phyloP scores from a whole-genome alignment of 768 basidiomycete genomes.

The Termitomyces sp. region DNA sequence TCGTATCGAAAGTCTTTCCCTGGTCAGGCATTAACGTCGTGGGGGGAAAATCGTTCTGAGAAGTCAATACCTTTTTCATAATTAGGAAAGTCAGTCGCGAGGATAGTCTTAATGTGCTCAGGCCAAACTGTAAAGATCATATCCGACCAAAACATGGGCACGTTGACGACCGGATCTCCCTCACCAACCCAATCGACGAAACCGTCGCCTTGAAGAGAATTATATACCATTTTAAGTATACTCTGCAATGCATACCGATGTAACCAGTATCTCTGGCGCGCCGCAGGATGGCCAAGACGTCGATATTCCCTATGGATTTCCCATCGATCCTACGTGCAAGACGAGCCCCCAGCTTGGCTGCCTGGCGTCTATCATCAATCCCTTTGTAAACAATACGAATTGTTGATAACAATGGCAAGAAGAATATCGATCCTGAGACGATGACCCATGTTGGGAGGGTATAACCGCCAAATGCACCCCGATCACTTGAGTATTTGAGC shows the following conservation, averaged over 20 bases:
- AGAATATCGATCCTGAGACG: slow-evolving; percentile 25
- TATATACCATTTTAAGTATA: background rate
- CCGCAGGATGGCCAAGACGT: slow-evolving; percentile 35
- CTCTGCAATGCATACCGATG: slow-evolving; percentile 35
- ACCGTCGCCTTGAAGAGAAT: slow-evolving; percentile 38
- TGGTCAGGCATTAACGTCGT: slow-evolving; percentile 12
- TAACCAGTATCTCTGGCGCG: slow-evolving; percentile 43
- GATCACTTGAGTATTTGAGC: slow-evolving; percentile 15
- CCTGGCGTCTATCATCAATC: slow-evolving; percentile 32
- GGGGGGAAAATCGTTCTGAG: background rate
- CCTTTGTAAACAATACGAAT: slow-evolving; percentile 29
- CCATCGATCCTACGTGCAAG: slow-evolving; percentile 39
- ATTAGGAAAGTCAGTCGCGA: slow-evolving; percentile 57
- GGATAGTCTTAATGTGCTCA: slow-evolving; percentile 54
- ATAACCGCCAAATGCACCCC: slow-evolving; percentile 13
- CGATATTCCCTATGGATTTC: slow-evolving; percentile 42
- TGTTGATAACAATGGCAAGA: slow-evolving; percentile 32
- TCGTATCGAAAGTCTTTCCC: slow-evolving; percentile 41
- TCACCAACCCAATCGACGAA: slow-evolving; percentile 31
- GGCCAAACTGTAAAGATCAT: slow-evolving; percentile 48
- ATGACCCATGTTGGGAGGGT: slow-evolving; percentile 38
- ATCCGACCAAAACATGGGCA: slow-evolving; percentile 46
- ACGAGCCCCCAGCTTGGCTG: slow-evolving; percentile 46
- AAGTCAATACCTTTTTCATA: slow-evolving; percentile 51
- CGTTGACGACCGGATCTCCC: slow-evolving; percentile 41